Evolutionary conservation across 805 yeast genomes (phyloP).

Genomic region (Metschnikowia santaceciliae): DNA sequence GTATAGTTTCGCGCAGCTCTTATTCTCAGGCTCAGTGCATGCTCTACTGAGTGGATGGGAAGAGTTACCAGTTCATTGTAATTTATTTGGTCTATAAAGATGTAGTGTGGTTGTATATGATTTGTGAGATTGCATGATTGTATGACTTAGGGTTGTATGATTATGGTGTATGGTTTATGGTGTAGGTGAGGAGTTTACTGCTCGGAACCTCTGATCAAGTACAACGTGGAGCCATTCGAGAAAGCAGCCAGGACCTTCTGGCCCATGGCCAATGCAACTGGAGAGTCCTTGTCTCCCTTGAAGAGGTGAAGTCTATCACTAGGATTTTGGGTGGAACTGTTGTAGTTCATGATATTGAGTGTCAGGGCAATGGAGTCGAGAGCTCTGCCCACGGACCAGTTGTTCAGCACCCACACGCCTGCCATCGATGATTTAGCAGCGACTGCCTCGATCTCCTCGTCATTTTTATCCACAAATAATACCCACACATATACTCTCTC

Average conservation of each 20-base stretch:
- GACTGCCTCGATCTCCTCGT: slow-evolving; percentile 23
- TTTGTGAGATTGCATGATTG: too few species aligned
- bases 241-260: slow-evolving; percentile 40
- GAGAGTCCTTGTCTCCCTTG: slow-evolving; percentile 27
- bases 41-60: too few species aligned
- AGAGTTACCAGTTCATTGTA: too few species aligned
- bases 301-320: slow-evolving; percentile 47
- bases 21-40: too few species aligned
- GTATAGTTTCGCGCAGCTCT: neutral
- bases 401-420: slow-evolving; percentile 46
- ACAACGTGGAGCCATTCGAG: slow-evolving; percentile 48
- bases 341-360: slow-evolving; percentile 45
- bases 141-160: too few species aligned
- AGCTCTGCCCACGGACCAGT: slow-evolving; percentile 59
- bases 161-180: too few species aligned
- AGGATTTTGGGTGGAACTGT: slow-evolving; percentile 42
- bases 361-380: slow-evolving; percentile 50
- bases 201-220: slow-evolving; percentile 47
- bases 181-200: neutral
- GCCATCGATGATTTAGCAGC: slow-evolving; percentile 25
- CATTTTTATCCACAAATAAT: slow-evolving; percentile 34
- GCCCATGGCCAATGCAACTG: slow-evolving; percentile 26
- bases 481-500: slow-evolving; percentile 53
- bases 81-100: too few species aligned
- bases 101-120: too few species aligned